Conservation (phyloP, 1,284 basidiomycete genomes). For the Trametes pubescens region DNA sequence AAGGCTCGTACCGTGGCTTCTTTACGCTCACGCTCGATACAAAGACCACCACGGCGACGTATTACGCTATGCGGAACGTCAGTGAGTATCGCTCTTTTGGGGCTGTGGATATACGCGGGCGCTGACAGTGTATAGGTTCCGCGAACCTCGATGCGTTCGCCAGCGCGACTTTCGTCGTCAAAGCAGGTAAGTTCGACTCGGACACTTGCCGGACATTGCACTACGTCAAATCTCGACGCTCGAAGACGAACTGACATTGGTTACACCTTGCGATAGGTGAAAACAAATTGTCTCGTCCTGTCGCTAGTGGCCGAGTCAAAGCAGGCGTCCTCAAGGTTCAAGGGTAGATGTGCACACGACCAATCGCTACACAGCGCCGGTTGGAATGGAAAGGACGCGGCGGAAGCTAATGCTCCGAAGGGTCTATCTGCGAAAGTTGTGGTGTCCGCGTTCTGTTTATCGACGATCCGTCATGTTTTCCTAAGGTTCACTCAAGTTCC, state of each 20-base stretch:
- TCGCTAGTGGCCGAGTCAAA: constrained; percentile 55
- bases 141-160: constrained; percentile 60
- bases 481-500: too few species aligned
- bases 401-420: too few species aligned
- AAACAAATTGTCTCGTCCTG: constrained; percentile 47
- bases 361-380: neutral
- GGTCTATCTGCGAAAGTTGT: too few species aligned
- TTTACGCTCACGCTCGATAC: constrained; percentile 61
- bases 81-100: constrained; percentile 43
- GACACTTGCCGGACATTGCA: neutral
- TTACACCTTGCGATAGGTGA: constrained; percentile 36
- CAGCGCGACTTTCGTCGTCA: constrained; percentile 56
- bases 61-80: constrained; percentile 66
- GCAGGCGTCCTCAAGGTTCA: constrained; percentile 49
- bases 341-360: neutral
- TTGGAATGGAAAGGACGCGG: neutral
- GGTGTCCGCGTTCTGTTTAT: too few species aligned
- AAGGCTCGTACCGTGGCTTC: constrained; percentile 70
- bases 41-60: constrained; percentile 59
- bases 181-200: constrained; percentile 45
- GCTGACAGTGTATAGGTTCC: constrained; percentile 39
- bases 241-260: neutral
- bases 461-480: too few species aligned
- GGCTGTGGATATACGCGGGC: neutral
- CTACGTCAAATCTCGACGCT: neutral